phyloP scores from a whole-genome alignment of 2,329 filamentous ascomycete species.

The Sporothrix sp. region DNA sequence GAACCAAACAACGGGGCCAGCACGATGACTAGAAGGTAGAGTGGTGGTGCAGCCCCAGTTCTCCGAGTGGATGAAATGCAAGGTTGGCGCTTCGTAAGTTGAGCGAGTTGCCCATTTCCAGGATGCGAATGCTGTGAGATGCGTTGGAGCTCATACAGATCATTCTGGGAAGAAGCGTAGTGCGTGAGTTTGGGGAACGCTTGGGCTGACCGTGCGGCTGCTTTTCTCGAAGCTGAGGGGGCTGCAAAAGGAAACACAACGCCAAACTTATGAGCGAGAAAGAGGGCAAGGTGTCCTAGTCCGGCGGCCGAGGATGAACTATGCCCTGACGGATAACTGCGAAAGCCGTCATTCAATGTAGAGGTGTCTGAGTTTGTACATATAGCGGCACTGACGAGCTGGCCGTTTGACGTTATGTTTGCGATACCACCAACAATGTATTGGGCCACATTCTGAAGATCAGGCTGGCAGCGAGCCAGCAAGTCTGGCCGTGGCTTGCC shows the following conservation, averaged over 20 bases:
- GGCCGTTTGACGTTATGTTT: constrained; percentile 44
- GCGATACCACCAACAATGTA: constrained; percentile 55
- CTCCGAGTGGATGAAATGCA: constrained; percentile 47
- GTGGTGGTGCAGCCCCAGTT: constrained; percentile 71
- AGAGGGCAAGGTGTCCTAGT: constrained; percentile 76
- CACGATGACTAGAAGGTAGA: constrained; percentile 63
- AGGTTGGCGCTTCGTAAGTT: neutral
- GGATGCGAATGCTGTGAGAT: constrained; percentile 24
- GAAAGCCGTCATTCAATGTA: constrained; percentile 69
- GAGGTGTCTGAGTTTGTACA: constrained; percentile 56
- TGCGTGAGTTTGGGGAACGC: constrained; percentile 62
- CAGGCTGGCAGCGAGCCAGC: constrained; percentile 63
- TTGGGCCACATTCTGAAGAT: constrained; percentile 50
- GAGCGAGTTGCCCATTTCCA: neutral
- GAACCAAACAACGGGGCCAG: constrained; percentile 64
- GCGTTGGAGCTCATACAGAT: constrained; percentile 25
- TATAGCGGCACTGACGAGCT: constrained; percentile 66
- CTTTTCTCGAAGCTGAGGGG: constrained; percentile 36
- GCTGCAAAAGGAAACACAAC: constrained; percentile 63
- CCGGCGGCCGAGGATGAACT: constrained; percentile 68
- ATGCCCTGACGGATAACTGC: constrained; percentile 74
- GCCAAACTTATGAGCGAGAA: constrained; percentile 73
- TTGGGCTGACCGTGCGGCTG: constrained; percentile 47
- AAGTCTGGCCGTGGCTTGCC: constrained; percentile 65
- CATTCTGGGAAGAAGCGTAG: constrained; percentile 11